Percentiles rank a stretch among this genome's conserved stretches.
These are phyloP conservation scores for Aspergillus tamarii DNA, from an alignment of 2,329 filamentous ascomycete species.

Conservation along the genomic window DNA sequence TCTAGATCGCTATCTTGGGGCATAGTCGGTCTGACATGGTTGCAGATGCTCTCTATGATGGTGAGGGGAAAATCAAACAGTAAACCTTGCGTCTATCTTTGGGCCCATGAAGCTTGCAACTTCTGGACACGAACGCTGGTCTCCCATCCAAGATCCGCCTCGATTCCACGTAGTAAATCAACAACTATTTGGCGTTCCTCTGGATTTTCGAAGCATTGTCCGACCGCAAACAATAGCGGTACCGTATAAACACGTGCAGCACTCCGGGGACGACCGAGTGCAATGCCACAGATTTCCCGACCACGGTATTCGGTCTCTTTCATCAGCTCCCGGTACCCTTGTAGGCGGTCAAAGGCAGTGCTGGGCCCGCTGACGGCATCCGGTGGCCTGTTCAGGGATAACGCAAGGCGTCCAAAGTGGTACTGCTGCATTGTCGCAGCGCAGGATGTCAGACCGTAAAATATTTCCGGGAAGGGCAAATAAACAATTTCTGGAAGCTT, in stretches of 20 bases:
- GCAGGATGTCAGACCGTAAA: slow-evolving; percentile 64
- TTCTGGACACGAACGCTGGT: slow-evolving; percentile 59
- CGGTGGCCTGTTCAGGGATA: slow-evolving; percentile 63
- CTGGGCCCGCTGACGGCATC: slow-evolving; percentile 57
- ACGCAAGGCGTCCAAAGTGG: slow-evolving; percentile 65
- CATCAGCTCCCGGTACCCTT: slow-evolving; percentile 60
- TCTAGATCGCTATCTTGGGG: background rate
- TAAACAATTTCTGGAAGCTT: slow-evolving; percentile 34
- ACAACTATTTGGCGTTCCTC: slow-evolving; percentile 59
- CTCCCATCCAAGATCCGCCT: slow-evolving; percentile 63
- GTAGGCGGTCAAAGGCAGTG: slow-evolving; percentile 58
- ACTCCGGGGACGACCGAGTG: slow-evolving; percentile 57
- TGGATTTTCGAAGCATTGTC: slow-evolving; percentile 58
- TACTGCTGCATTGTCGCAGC: slow-evolving; percentile 67
- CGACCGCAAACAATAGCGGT: slow-evolving; percentile 63
- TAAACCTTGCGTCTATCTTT: slow-evolving; percentile 9
- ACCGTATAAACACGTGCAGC: slow-evolving; percentile 61
- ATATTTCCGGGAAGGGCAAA: slow-evolving; percentile 57
- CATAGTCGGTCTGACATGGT: background rate
- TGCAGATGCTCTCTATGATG: background rate
- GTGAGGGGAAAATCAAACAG: background rate
- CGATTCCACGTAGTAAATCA: slow-evolving; percentile 59
- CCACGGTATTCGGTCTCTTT: slow-evolving; percentile 59
- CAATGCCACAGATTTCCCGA: slow-evolving; percentile 62
- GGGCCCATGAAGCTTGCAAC: slow-evolving; percentile 42